Evolutionary conservation across 2,329 filamentous ascomycete genomes (phyloP).

Genomic region (Dactylellina sp.): DNA sequence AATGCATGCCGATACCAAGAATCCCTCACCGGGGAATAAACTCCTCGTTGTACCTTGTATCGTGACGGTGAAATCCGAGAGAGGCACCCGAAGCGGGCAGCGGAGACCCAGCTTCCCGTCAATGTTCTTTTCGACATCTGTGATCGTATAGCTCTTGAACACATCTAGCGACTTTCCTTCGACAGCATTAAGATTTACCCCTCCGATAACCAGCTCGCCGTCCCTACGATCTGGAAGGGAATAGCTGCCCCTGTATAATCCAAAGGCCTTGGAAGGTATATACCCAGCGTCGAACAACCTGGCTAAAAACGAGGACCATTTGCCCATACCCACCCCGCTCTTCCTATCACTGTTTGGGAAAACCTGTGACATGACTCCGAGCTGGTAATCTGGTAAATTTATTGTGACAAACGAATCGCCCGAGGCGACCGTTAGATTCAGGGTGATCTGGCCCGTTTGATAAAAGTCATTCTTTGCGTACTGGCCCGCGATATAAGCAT

Average conservation of each 20-base stretch:
- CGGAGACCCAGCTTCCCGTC: conserved; percentile 4
- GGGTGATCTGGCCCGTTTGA: background rate
- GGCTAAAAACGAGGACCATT: conserved; percentile 17
- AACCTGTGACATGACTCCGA: conserved; percentile 1
- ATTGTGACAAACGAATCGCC: background rate
- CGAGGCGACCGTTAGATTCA: background rate
- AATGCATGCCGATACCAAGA: conserved; percentile 8
- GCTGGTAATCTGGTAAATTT: conserved; percentile 3
- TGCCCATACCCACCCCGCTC: conserved; percentile 9
- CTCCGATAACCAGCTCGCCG: conserved; percentile 22
- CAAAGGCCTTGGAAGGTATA: conserved; percentile 15
- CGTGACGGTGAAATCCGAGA: conserved; percentile 3
- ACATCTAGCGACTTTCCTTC: background rate
- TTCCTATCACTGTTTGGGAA: background rate
- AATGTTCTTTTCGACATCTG: background rate
- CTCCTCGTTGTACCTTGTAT: background rate
- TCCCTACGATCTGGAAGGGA: background rate
- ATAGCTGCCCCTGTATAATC: conserved; percentile 5
- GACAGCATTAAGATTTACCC: background rate
- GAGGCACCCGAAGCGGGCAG: conserved; percentile 1
- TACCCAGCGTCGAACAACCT: conserved; percentile 12
- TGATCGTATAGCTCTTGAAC: conserved; percentile 16
- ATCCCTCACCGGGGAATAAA: background rate
- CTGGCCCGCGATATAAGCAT: conserved; percentile 2
- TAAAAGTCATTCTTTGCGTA: conserved; percentile 1